Percentiles rank a stretch among this genome's conserved stretches.
These are phyloP conservation scores for Apiotrichum veenhuisii DNA, from an alignment of 1,284 basidiomycete genomes.

Conservation along the genomic window DNA sequence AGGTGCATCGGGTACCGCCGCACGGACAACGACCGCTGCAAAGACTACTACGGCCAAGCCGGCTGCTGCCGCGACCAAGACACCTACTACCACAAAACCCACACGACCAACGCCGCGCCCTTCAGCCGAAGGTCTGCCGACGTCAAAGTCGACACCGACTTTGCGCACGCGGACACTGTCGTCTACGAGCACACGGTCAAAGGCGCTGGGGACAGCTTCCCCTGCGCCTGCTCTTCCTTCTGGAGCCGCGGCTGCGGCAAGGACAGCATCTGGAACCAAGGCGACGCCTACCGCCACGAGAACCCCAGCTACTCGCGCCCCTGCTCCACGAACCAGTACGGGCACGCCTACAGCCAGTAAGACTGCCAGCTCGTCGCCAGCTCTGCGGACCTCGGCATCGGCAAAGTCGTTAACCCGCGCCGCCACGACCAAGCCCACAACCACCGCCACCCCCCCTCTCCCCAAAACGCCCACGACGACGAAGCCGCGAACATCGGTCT, in stretches of 20 bases:
- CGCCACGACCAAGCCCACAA: neutral
- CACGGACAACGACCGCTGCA: neutral
- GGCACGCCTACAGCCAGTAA: conserved; percentile 10
- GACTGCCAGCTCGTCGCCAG: neutral
- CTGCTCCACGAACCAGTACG: conserved; percentile 5
- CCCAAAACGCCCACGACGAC: neutral
- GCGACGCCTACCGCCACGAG: neutral
- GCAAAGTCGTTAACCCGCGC: conserved; percentile 3
- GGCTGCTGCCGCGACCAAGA: neutral
- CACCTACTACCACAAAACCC: neutral
- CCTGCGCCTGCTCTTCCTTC: neutral
- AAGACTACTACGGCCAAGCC: neutral
- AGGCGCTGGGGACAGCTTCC: neutral
- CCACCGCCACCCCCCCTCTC: neutral
- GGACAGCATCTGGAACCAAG: neutral
- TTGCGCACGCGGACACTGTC: conserved; percentile 12
- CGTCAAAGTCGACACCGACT: conserved; percentile 1
- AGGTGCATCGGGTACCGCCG: neutral
- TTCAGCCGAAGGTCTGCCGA: neutral
- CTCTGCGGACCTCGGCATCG: conserved; percentile 3
- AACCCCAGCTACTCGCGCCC: neutral
- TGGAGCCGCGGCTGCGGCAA: neutral
- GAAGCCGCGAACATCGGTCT: conserved; percentile 4
- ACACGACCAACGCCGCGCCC: neutral
- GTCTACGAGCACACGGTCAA: conserved; percentile 4